A percentile compares a stretch with the other conserved stretches of the same genome.
These are phyloP conservation scores for Flaveria bidentis DNA, from an alignment of 129 eudicot species.

Conservation along the genomic window DNA sequence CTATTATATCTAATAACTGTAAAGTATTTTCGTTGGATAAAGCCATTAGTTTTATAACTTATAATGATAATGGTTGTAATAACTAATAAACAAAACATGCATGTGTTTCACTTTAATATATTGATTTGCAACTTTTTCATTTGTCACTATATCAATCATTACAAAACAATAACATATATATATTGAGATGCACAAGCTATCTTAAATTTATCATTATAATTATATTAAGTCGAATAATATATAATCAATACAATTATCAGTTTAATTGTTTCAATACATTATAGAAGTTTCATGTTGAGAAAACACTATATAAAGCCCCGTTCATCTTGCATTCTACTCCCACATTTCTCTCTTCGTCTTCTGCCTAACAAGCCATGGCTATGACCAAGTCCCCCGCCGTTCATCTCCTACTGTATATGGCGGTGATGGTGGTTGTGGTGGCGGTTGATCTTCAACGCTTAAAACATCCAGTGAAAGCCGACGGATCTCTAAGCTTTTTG, in stretches of 20 bases:
- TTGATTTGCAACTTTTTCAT: background rate
- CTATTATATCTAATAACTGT: no score
- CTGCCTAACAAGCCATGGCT: slow-evolving; percentile 22
- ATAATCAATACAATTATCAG: no score
- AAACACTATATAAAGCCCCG: slow-evolving; percentile 10
- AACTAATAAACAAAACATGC: background rate
- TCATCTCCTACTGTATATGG: slow-evolving; percentile 4
- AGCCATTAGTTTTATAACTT: no score
- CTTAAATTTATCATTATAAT: background rate
- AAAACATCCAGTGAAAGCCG: slow-evolving; percentile 48
- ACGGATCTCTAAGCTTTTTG: slow-evolving; percentile 55
- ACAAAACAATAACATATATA: background rate
- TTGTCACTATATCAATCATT: background rate
- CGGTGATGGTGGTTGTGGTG: slow-evolving; percentile 14
- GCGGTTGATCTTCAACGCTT: slow-evolving; percentile 43
- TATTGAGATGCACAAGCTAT: background rate
- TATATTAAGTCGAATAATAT: background rate
- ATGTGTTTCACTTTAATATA: background rate
- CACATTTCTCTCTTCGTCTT: background rate
- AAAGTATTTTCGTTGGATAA: no score
- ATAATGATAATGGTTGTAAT: background rate
- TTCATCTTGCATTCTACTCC: slow-evolving; percentile 5
- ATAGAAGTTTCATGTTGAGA: background rate
- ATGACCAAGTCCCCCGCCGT: background rate
- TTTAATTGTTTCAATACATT: background rate